Evolutionary conservation across 768 basidiomycete genomes (phyloP).

Genomic region (Podaxis sp.): DNA sequence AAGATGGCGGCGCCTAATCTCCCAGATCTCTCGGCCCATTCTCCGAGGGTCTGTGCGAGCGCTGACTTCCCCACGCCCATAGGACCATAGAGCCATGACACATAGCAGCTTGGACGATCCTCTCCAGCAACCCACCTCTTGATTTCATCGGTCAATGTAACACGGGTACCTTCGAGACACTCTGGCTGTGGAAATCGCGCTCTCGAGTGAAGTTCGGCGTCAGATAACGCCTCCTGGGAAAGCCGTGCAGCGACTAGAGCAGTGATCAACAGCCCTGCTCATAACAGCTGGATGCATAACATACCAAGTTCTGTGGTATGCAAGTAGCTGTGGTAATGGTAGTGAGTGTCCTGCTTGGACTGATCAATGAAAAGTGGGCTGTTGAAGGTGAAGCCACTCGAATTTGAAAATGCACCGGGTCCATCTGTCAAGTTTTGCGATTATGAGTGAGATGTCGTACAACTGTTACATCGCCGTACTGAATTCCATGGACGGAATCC

Average conservation of each 20-base stretch:
- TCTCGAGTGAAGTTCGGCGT: neutral
- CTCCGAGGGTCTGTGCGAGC: slow-evolving; percentile 1
- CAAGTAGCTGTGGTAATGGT: neutral
- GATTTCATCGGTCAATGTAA: neutral
- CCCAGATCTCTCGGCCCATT: neutral
- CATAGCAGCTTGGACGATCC: neutral
- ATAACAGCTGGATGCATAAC: neutral
- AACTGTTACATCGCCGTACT: too few relatives aligned
- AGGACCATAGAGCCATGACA: neutral
- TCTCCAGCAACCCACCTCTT: neutral
- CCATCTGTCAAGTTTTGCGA: too few relatives aligned
- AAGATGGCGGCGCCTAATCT: neutral
- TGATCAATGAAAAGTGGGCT: neutral
- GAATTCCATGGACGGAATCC: too few relatives aligned
- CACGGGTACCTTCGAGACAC: neutral
- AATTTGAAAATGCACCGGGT: neutral
- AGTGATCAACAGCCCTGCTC: neutral
- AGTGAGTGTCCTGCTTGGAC: neutral
- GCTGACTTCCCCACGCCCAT: slow-evolving; percentile 6
- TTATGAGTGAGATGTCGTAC: too few relatives aligned
- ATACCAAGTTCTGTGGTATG: neutral
- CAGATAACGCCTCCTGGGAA: neutral
- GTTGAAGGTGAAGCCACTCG: neutral
- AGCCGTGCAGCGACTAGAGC: neutral
- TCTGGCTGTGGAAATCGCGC: neutral